Evolutionary conservation across 768 basidiomycete species (phyloP), one percentile per base, ranked within the genome.

Genomic region (Xerocomus brunneocitrinus): DNA sequence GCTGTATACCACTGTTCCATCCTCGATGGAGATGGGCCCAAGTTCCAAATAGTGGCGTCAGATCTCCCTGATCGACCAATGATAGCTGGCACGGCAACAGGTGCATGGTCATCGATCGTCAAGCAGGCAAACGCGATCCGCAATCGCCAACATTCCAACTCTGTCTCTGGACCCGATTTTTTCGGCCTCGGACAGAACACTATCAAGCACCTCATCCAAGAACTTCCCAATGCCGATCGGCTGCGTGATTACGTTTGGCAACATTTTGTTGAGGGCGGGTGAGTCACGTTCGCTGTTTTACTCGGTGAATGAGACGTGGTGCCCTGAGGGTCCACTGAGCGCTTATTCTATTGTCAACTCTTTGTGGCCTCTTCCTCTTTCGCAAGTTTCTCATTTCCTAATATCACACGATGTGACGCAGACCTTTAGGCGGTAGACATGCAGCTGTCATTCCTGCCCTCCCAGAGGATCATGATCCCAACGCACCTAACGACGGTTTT

Each of bases 151-250:
- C 90, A 91, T 63, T 88, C 85, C 41, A 91, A 91, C 67, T 89
- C 87, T 5, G 88, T 93, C 13, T 92, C 90, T 3, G 90, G 90
- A 0, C 90, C 90, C 13, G 90, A 92, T 70, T 91, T 91, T 68
- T 92, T 90, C 63, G 91, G 91, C 8, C 74, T 93, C 14, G 87
- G 87, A 3, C 87, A 91, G 68, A 91, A 91, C 64, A 87, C 87
- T 4, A 91, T 93, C 74, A 92, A 91, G 72, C 87, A 89, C 63
- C 78, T 92, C 35, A 89, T 93, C n/a, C 90, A 93, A 68, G 86
- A 90, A 68, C 75, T 93, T 14, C 82, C 85, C 6, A 80, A 81
- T 53, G 85, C 91, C 13, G 80, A 85, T 67, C 73, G 80, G 42
- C 67, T 91, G 52, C 76, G 81, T 59, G 85, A 89, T 71, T 93